A percentile compares a stretch with the other conserved stretches of the same genome.
Conservation (phyloP, 2,329 filamentous ascomycete species). For the Fusarium pseudograminearum region DNA sequence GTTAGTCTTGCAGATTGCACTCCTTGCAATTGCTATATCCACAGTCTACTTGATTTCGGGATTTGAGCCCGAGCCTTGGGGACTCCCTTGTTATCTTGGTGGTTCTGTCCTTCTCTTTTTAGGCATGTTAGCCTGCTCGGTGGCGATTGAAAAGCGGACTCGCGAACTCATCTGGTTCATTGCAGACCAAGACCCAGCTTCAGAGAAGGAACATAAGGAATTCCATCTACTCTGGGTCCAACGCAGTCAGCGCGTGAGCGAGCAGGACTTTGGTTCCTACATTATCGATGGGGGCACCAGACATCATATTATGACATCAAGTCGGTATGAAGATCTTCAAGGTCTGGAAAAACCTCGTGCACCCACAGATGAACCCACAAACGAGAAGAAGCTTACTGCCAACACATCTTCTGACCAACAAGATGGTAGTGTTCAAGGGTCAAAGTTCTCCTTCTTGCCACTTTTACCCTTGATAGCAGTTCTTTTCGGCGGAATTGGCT, state of each 20-base stretch:
- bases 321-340: not conserved
- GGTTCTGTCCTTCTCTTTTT: rapidly evolving
- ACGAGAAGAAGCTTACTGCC: not conserved
- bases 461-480: not conserved
- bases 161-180: not conserved
- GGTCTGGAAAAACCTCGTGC: rapidly evolving
- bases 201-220: not conserved
- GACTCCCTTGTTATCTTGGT: not conserved
- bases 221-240: not conserved
- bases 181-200: no score
- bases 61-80: not conserved
- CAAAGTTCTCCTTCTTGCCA: no score
- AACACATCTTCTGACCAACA: not conserved
- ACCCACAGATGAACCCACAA: rapidly evolving
- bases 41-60: not conserved
- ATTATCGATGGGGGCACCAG: not conserved
- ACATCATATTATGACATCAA: not conserved
- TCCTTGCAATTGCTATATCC: not conserved
- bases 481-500: not conserved
- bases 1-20: rapidly evolving
- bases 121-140: not conserved
- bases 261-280: not conserved
- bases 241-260: not conserved
- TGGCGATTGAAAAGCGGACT: not conserved
- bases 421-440: no score